A percentile compares a stretch with the other conserved stretches of the same genome.
Evolutionary conservation across 2,329 filamentous ascomycete genomes (phyloP).

Genomic region (Leptographium flavum): DNA sequence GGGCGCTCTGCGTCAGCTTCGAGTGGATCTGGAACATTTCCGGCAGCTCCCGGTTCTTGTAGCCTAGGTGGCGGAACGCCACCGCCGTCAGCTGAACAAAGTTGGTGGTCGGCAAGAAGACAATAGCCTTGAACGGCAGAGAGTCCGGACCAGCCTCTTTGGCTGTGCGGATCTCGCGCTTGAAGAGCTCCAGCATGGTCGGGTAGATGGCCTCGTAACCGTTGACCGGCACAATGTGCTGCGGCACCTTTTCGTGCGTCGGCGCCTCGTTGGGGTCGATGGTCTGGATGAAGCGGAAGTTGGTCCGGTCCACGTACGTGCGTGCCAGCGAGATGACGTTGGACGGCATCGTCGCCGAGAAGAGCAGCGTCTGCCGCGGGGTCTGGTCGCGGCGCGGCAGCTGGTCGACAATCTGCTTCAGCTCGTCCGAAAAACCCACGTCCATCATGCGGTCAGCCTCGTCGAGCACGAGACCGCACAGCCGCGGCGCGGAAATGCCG

Average conservation of each 20-base stretch:
- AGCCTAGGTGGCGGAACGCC: slow-evolving; percentile 37
- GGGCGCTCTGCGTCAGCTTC: slow-evolving; percentile 52
- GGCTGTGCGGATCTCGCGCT: slow-evolving; percentile 36
- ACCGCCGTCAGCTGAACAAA: slow-evolving; percentile 51
- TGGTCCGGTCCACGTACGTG: slow-evolving; percentile 57
- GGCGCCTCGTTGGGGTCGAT: slow-evolving; percentile 67
- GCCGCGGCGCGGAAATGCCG: slow-evolving; percentile 57
- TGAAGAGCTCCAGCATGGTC: slow-evolving; percentile 59
- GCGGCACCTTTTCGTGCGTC: slow-evolving; percentile 74
- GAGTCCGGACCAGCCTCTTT: slow-evolving; percentile 23
- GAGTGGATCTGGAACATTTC: slow-evolving; percentile 57
- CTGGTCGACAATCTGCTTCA: slow-evolving; percentile 42
- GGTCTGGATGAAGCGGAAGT: slow-evolving; percentile 87
- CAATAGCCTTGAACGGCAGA: slow-evolving; percentile 82
- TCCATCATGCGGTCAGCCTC: slow-evolving; percentile 98
- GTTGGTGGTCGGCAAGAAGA: slow-evolving; percentile 74
- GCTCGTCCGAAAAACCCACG: slow-evolving; percentile 63
- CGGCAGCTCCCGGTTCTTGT: slow-evolving; percentile 24
- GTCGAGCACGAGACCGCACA: slow-evolving; percentile 81
- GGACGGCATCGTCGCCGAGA: slow-evolving; percentile 81
- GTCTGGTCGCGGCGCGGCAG: slow-evolving; percentile 51
- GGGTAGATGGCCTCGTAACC: slow-evolving; percentile 68
- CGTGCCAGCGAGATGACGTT: slow-evolving; percentile 72
- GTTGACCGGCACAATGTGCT: slow-evolving; percentile 53
- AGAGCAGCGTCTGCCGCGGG: slow-evolving; percentile 80